Percentiles rank a stretch among this genome's conserved stretches.
phyloP scores from a whole-genome alignment of 768 basidiomycete species.

The Termitomyces sp. region DNA sequence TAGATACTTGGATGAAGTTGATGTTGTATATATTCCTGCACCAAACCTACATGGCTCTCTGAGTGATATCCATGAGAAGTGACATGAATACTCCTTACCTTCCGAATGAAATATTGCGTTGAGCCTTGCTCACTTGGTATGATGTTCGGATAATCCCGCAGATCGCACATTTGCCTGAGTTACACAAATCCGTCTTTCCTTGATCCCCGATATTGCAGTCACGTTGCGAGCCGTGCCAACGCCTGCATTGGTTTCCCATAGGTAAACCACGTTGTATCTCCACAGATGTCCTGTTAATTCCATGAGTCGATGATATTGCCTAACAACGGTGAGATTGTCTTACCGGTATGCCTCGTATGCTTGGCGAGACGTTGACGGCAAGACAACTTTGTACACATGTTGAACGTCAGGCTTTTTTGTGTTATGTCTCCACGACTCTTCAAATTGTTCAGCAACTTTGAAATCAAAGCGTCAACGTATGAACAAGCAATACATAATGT shows the following conservation, averaged over 20 bases:
- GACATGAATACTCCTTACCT: slow-evolving; percentile 28
- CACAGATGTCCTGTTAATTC: slow-evolving; percentile 27
- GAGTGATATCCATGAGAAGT: neutral
- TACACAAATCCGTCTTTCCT: slow-evolving; percentile 48
- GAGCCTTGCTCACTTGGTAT: slow-evolving; percentile 55
- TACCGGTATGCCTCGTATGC: slow-evolving; percentile 59
- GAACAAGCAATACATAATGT: neutral
- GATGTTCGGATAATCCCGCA: slow-evolving; percentile 61
- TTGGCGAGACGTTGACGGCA: slow-evolving; percentile 39
- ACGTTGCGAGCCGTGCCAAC: slow-evolving; percentile 71
- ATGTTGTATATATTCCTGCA: slow-evolving; percentile 66
- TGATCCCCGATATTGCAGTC: slow-evolving; percentile 60
- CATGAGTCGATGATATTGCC: neutral
- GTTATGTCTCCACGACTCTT: slow-evolving; percentile 58
- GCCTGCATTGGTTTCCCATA: slow-evolving; percentile 63
- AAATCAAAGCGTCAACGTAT: neutral
- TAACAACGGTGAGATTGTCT: slow-evolving; percentile 3
- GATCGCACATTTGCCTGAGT: slow-evolving; percentile 49
- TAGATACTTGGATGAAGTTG: slow-evolving; percentile 62
- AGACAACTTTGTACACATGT: slow-evolving; percentile 58
- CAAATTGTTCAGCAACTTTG: slow-evolving; percentile 61
- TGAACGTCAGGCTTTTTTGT: slow-evolving; percentile 49
- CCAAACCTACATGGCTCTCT: slow-evolving; percentile 43
- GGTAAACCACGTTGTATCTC: slow-evolving; percentile 37
- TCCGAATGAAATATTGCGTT: slow-evolving; percentile 70